A percentile compares a stretch with the other conserved stretches of the same genome.
Conservation (phyloP, 495 filamentous ascomycete genomes). For the Lophiostoma macrostomum region DNA sequence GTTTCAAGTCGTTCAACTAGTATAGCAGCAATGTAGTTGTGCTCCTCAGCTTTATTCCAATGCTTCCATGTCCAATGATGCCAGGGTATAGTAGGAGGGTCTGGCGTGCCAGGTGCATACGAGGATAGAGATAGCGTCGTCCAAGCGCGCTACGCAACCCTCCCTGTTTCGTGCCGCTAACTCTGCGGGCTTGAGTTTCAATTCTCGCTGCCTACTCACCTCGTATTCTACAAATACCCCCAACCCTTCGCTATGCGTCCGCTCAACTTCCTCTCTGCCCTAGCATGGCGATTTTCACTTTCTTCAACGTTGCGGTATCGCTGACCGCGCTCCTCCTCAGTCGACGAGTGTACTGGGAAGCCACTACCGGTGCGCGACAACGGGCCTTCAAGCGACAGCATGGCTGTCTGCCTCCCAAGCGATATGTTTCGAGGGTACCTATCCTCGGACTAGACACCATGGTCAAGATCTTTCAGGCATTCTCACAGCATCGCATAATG, state of each 20-base stretch:
- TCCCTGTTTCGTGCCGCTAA: too few species aligned
- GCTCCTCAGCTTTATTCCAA: too few species aligned
- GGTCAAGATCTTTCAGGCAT: not conserved
- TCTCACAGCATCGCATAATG: conserved; percentile 1
- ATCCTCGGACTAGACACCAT: conserved; percentile 8
- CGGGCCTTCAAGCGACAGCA: conserved; percentile 6
- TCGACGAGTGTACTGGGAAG: conserved; percentile 20
- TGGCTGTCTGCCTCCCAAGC: conserved; percentile 17
- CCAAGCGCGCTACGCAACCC: too few species aligned
- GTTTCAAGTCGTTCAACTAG: too few species aligned
- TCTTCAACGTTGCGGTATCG: not conserved
- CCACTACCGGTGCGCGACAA: conserved; percentile 7
- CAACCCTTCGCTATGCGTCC: too few species aligned
- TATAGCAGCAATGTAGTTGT: too few species aligned
- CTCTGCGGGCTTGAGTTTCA: too few species aligned
- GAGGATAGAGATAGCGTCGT: too few species aligned
- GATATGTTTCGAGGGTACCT: not conserved
- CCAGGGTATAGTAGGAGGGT: too few species aligned
- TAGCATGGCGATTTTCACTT: conserved; percentile 4
- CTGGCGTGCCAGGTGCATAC: too few species aligned
- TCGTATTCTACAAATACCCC: too few species aligned
- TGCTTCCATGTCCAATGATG: too few species aligned
- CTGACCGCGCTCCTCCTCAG: conserved; percentile 14
- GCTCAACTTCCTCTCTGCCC: not conserved
- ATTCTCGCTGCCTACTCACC: conserved; percentile 1